Conservation (phyloP, 352 stramenopile genomes). For the Globisporangium perplexum region DNA sequence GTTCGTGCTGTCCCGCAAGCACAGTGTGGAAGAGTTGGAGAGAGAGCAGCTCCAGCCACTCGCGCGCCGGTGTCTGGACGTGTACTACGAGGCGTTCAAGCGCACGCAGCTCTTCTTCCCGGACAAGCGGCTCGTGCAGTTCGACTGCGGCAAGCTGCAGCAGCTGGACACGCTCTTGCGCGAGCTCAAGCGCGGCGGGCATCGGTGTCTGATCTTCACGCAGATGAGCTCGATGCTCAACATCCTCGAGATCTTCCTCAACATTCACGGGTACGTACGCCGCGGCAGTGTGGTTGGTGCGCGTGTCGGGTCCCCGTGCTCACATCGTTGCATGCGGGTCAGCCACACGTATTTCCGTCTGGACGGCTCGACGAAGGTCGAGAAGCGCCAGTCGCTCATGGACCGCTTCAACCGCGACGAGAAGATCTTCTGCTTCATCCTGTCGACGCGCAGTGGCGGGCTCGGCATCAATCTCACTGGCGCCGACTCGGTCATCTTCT, state of each 20-base stretch:
- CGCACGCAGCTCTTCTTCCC: slow-evolving; percentile 93
- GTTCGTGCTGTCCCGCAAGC: slow-evolving; percentile 37
- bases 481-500: slow-evolving; percentile 93
- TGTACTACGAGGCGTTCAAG: slow-evolving; percentile 62
- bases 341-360: slow-evolving; percentile 96
- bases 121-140: slow-evolving; percentile 97
- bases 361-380: slow-evolving; percentile 95
- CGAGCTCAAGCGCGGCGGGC: slow-evolving; percentile 92
- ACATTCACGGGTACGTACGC: slow-evolving; percentile 86
- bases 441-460: slow-evolving; percentile 96
- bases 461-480: slow-evolving; percentile 99
- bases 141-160: slow-evolving; percentile 94
- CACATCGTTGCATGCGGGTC: neutral
- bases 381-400: slow-evolving; percentile 96
- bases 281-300: neutral
- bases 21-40: slow-evolving; percentile 16
- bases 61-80: slow-evolving; percentile 26
- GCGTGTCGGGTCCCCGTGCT: neutral
- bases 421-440: slow-evolving; percentile 98
- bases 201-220: slow-evolving; percentile 95
- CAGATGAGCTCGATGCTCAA: slow-evolving; percentile 99
- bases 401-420: slow-evolving; percentile 98
- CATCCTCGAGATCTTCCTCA: slow-evolving; percentile 98
- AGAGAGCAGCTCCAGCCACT: slow-evolving; percentile 19
- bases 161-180: slow-evolving; percentile 89